phyloP scores from a whole-genome alignment of 148 eudicot genomes.

The Cornus controversa region DNA sequence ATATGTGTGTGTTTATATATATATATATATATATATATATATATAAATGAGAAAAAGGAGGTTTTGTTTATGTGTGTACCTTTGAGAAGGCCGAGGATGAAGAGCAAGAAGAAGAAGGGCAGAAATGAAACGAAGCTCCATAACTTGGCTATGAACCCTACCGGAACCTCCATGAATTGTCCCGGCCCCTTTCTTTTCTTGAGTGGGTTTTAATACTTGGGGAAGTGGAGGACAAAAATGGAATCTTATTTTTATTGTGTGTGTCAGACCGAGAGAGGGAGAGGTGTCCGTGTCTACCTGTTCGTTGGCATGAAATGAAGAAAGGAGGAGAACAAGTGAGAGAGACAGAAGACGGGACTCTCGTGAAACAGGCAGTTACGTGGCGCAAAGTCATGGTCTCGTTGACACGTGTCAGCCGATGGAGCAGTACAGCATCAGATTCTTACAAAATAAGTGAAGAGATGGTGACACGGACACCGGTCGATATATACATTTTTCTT shows the following conservation, averaged over 20 bases:
- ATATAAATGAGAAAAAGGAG: no score
- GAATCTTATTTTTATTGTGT: not conserved
- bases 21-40: not conserved
- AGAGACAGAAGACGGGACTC: not conserved
- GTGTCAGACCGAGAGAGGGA: not conserved
- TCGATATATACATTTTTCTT: no score
- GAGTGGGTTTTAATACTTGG: not conserved
- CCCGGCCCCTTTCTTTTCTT: no score
- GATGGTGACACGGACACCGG: not conserved
- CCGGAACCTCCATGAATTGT: slow-evolving; percentile 61
- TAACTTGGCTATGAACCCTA: slow-evolving; percentile 57
- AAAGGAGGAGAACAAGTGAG: not conserved
- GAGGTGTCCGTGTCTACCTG: not conserved
- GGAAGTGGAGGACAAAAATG: not conserved
- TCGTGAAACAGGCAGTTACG: not conserved
- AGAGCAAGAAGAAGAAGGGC: slow-evolving; percentile 68
- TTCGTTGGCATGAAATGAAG: not conserved
- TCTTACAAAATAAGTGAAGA: no score
- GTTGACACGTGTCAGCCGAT: not conserved
- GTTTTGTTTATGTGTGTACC: slow-evolving; percentile 34
- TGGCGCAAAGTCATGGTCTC: not conserved
- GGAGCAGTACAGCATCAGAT: not conserved
- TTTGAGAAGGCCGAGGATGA: slow-evolving; percentile 64
- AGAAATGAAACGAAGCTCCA: slow-evolving; percentile 75
- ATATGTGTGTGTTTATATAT: not conserved